phyloP scores from a whole-genome alignment of 108 stramenopile genomes.

The Parmales sp. region DNA sequence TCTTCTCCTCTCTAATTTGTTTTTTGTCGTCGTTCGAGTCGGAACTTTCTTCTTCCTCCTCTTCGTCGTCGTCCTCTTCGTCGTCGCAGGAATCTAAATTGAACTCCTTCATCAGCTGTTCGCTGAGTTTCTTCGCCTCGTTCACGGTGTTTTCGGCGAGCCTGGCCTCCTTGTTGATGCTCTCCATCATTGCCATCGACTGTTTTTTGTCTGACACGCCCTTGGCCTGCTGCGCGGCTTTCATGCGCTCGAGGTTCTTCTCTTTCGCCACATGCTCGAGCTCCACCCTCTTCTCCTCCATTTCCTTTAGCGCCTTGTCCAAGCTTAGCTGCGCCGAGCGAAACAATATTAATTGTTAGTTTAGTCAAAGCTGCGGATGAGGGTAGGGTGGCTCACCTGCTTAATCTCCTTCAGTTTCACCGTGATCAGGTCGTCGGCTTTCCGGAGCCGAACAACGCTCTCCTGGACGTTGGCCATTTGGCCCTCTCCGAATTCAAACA shows the following conservation, averaged over 20 bases:
- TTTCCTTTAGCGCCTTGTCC: neutral
- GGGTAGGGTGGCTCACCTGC: no score
- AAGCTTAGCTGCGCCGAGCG: neutral
- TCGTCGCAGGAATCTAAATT: neutral
- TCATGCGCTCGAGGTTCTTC: neutral
- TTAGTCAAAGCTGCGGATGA: no score
- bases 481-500: constrained; percentile 3
- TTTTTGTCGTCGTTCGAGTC: neutral
- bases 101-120: neutral
- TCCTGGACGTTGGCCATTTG: neutral
- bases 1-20: neutral
- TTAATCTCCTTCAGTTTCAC: neutral
- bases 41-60: neutral
- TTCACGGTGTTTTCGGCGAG: neutral
- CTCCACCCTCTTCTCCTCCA: neutral
- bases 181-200: neutral
- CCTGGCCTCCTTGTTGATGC: neutral
- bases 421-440: neutral
- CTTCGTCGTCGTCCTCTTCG: neutral
- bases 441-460: neutral
- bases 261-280: neutral
- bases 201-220: neutral
- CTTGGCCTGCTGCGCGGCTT: neutral
- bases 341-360: no score
- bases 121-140: neutral